Evolutionary conservation across 108 stramenopile species (phyloP).

Genomic region (Cyclotella atomus): DNA sequence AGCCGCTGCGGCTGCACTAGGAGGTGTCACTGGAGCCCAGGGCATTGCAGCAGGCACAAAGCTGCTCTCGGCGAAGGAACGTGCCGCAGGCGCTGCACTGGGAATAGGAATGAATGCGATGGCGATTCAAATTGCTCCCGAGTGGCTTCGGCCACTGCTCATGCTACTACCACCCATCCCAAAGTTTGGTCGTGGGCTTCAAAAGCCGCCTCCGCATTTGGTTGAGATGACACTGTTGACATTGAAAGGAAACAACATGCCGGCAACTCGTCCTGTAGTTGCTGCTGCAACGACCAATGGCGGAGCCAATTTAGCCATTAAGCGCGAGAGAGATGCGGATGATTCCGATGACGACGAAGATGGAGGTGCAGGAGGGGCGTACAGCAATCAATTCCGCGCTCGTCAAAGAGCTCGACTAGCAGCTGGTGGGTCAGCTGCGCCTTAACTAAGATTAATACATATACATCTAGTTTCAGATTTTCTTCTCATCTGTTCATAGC

Average conservation of each 20-base stretch:
- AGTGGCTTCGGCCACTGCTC: constrained; percentile 81
- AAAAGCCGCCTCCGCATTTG: constrained; percentile 84
- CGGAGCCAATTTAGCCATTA: constrained; percentile 8
- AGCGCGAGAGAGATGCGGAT: constrained; percentile 43
- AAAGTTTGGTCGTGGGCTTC: constrained; percentile 66
- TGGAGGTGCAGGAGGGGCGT: constrained; percentile 54
- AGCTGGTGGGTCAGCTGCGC: not conserved
- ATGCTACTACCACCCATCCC: constrained; percentile 67
- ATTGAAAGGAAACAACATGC: constrained; percentile 66
- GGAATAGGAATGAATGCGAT: constrained; percentile 60
- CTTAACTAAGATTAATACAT: constrained; percentile 7
- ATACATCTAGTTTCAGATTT: not conserved
- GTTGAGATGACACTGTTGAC: constrained; percentile 77
- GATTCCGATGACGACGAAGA: constrained; percentile 74
- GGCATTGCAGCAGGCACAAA: constrained; percentile 48
- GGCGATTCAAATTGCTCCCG: constrained; percentile 75
- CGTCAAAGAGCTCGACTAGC: constrained; percentile 65
- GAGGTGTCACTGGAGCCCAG: constrained; percentile 39
- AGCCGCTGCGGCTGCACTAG: constrained; percentile 24
- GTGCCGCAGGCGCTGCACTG: constrained; percentile 37
- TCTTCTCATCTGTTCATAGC: not conserved
- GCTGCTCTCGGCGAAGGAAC: constrained; percentile 70
- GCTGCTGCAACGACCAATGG: constrained; percentile 39
- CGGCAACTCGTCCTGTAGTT: constrained; percentile 64
- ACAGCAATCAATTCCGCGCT: constrained; percentile 81